Percentiles rank a stretch among this genome's conserved stretches.
Evolutionary conservation across 2,329 filamentous ascomycete species (phyloP).

Genomic region (Apiospora sp.): DNA sequence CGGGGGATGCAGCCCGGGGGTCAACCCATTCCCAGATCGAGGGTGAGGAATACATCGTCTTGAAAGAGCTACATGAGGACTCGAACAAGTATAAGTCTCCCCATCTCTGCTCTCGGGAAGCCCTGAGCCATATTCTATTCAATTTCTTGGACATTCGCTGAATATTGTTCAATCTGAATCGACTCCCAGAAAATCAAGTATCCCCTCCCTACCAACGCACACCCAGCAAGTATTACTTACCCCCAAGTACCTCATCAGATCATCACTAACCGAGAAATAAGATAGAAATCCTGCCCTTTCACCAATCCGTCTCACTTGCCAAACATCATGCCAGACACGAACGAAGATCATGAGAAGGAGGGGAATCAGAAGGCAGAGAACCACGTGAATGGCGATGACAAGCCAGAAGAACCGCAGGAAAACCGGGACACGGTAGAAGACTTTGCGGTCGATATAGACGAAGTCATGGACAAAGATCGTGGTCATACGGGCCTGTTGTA

Average conservation of each 20-base stretch:
- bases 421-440: neutral
- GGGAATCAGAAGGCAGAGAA: neutral
- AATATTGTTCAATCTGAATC: neutral
- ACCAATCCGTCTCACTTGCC: neutral
- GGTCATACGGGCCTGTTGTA: neutral
- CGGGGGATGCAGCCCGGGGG: neutral
- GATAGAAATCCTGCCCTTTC: neutral
- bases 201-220: neutral
- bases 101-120: neutral
- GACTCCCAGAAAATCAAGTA: conserved; percentile 1
- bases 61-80: too few relatives aligned
- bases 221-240: neutral
- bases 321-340: neutral
- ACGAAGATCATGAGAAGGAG: neutral
- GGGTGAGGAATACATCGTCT: neutral
- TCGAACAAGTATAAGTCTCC: neutral
- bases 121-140: neutral
- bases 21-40: neutral
- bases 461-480: neutral
- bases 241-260: neutral
- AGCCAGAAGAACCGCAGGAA: neutral
- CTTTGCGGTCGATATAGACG: neutral
- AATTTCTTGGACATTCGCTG: neutral
- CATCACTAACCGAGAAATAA: neutral
- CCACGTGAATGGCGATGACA: neutral